Conservation (phyloP, 2,329 filamentous ascomycete genomes). For the Stagonosporopsis cucurbitacearum region DNA sequence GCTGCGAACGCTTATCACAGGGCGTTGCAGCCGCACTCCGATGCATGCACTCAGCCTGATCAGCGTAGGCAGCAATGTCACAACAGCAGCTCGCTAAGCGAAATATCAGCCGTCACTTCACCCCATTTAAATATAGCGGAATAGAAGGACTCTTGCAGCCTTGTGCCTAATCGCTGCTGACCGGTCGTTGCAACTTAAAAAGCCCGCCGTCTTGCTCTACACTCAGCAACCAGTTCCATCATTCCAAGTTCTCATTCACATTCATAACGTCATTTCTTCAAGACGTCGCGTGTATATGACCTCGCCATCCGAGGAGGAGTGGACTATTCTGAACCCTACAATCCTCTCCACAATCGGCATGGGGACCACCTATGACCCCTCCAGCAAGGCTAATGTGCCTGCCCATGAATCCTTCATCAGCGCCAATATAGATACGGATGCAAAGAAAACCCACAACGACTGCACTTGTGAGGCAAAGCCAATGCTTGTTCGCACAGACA, state of each 20-base stretch:
- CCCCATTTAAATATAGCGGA: neutral
- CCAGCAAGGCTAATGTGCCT: neutral
- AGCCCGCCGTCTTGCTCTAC: neutral
- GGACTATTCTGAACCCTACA: conserved; percentile 24
- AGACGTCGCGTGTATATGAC: conserved; percentile 22
- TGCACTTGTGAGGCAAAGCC: conserved; percentile 12
- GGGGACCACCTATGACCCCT: conserved; percentile 21
- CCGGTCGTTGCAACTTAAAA: conserved; percentile 4
- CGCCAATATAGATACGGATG: neutral
- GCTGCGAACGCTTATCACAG: neutral
- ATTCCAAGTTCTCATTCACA: neutral
- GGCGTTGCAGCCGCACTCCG: neutral
- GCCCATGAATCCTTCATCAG: neutral
- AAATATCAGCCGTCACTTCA: conserved; percentile 11
- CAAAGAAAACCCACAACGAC: conserved; percentile 3
- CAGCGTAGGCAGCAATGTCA: conserved; percentile 11
- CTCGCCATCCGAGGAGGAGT: conserved; percentile 27
- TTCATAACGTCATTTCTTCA: neutral
- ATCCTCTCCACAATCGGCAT: conserved; percentile 2
- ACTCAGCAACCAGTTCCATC: neutral
- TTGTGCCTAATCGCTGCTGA: conserved; percentile 5
- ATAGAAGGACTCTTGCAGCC: neutral
- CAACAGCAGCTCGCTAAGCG: conserved; percentile 2
- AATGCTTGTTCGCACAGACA: conserved; percentile 18
- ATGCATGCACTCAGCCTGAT: conserved; percentile 1